Evolutionary conservation across 345 rosid species (phyloP), one percentile per base, ranked within the genome.

Genomic region (Gynandropsis gynandra): DNA sequence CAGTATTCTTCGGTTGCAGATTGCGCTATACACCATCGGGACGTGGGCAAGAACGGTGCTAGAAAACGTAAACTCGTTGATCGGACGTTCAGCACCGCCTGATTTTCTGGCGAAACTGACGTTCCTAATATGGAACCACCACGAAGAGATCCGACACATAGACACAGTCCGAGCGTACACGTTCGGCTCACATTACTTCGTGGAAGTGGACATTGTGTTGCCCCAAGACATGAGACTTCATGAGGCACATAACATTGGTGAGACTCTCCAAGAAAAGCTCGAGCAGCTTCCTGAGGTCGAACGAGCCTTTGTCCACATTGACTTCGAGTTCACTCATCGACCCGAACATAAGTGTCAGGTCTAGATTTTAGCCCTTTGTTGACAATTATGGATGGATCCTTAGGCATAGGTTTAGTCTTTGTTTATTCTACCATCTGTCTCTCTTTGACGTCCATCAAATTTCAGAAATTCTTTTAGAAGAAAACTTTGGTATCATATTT

Each of bases 91-190:
- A 4, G 96, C 94, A 0, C 94, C 96, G 8, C 96, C 96, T 7
- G 89, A 87, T 27, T 87, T 83, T 59, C 54, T 87, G 35, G 67
- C 93, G 4, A 87, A 87, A 58, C 64, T 87, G 15, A 87, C 85
- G 0, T 87, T 79, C 47, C 72, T 83, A 33, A 68, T 80, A 58
- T 87, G 96, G 96, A 87, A 83, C 74, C 96, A 87, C 65, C 75
- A 81, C 49, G 72, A 87, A 57, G 65, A 76, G 47, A 84, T 87
- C 61, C 71, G 63, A 61, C 86, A 84, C 40, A 87, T 87, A 9
- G 94, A 84, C 56, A 87, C 94, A 0, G 96, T 87, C 15, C 76
- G 89, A 51, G 90, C 89, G 0, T 87, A 87, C 72, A 84, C 94
- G 5, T 81, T 81, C 46, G 94, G 96, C 4, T 69, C 83, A 0